A percentile compares a stretch with the other conserved stretches of the same genome.
phyloP scores from a whole-genome alignment of 257 asterid genomes.

The Fraxinus anomala region DNA sequence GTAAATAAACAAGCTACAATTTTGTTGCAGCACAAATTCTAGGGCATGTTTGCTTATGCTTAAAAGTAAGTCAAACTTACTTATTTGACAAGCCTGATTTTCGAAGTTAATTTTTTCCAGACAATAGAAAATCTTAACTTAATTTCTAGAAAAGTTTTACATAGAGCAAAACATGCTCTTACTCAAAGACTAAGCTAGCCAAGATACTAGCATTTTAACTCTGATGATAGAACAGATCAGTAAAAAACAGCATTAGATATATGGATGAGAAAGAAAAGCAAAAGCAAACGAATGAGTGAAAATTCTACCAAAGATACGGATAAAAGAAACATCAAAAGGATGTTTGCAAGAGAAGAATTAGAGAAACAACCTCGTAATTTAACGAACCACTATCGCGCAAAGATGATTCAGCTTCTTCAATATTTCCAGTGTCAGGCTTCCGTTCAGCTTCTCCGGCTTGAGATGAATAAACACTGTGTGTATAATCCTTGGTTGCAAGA shows the following conservation, averaged over 20 bases:
- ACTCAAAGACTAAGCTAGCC: not conserved
- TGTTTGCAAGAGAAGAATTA: not conserved
- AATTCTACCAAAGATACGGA: not conserved
- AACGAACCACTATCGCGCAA: conserved; percentile 77
- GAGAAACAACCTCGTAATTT: conserved; percentile 68
- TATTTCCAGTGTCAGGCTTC: conserved; percentile 71
- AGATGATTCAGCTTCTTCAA: conserved; percentile 88
- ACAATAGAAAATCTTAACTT: not conserved
- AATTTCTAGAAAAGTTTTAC: not conserved
- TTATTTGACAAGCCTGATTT: not conserved
- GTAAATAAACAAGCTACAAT: not conserved
- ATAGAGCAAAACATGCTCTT: not conserved
- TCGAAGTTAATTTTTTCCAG: not conserved
- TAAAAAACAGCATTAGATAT: not conserved
- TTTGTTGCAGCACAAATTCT: too few relatives aligned
- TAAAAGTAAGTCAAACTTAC: too few relatives aligned
- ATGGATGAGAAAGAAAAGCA: not conserved
- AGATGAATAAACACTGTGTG: conserved; percentile 57
- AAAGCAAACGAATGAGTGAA: conserved; percentile 9
- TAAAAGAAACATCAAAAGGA: conserved; percentile 4
- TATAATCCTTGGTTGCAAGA: conserved; percentile 53
- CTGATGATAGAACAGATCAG: not conserved
- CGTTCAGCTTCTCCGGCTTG: conserved; percentile 52
- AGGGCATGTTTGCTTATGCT: too few relatives aligned
- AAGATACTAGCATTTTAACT: not conserved